A percentile compares a stretch with the other conserved stretches of the same genome.
Conservation (phyloP, 495 filamentous ascomycete species). For the Penicillium soppii region DNA sequence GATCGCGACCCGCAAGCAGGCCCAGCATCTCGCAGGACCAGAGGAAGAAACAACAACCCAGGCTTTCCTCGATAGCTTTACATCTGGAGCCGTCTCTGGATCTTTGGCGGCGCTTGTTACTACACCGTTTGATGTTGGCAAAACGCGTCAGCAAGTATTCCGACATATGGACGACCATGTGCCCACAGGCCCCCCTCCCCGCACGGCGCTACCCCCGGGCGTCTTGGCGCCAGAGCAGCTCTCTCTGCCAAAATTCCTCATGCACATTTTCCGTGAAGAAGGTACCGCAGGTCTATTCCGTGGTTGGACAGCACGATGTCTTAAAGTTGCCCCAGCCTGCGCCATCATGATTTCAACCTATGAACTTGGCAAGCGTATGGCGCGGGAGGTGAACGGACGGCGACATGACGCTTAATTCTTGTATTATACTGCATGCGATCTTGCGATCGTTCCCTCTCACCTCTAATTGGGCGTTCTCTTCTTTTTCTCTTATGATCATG, state of each 20-base stretch:
- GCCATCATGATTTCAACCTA: constrained; percentile 99
- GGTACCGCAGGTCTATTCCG: constrained; percentile 79
- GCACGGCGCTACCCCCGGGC: constrained; percentile 17
- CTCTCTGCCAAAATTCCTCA: constrained; percentile 74
- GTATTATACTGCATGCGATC: constrained; percentile 29
- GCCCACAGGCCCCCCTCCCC: constrained; percentile 10
- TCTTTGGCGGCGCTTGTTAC: constrained; percentile 86
- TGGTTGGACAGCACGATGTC: constrained; percentile 84
- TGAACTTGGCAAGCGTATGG: constrained; percentile 90
- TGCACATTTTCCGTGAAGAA: constrained; percentile 85
- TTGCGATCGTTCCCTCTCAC: constrained; percentile 15
- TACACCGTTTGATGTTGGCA: constrained; percentile 95
- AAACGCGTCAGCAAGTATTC: constrained; percentile 87
- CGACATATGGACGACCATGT: constrained; percentile 51
- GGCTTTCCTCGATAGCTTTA: constrained; percentile 81
- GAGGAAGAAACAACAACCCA: constrained; percentile 14
- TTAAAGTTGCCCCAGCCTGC: constrained; percentile 95
- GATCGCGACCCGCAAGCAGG: constrained; percentile 59
- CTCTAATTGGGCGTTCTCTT: constrained; percentile 11
- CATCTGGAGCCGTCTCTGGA: constrained; percentile 79
- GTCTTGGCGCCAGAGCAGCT: constrained; percentile 64
- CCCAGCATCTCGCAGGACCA: constrained; percentile 11
- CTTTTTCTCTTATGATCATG: constrained; percentile 23
- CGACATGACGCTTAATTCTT: constrained; percentile 24
- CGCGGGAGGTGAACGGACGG: constrained; percentile 73